Base-by-base conservation (phyloP, 805 yeast species). In the Saturnispora ahearnii region DNA sequence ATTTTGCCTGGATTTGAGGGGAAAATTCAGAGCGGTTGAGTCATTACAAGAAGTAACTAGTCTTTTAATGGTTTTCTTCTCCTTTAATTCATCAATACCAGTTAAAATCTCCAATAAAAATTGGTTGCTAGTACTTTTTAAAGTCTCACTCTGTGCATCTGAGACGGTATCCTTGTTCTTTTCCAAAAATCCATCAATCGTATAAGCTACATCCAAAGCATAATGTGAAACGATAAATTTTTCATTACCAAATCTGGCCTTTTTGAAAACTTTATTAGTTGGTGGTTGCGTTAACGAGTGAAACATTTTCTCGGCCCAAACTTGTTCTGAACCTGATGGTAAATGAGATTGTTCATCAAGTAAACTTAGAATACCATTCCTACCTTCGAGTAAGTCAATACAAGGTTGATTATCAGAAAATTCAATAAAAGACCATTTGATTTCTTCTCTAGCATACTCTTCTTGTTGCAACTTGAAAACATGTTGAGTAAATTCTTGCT, bases 351-450 rank as follows among this genome's bases (percentile, higher is more conserved):
- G 98, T 71, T 91, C 99, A 65, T 91, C 99, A 54, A 91, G 75
- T 52, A 91, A 73, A 0, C 96, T 79, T 55, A 91, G 73, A 44
- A 91, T 82, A 64, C 99, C 99, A 54, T 87, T 67, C 65, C 82
- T 84, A 60, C 80, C 81, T 71, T 91, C 99, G 59, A 91, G 91
- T 59, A 91, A 76, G 57, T 84, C 82, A 59, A 91, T 91, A 69
- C 98, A 93, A 3, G 97, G 96, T 72, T 93, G 97, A 66, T 91
- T 91, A 65, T 91, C 99, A 46, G 93, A 80, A 62, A 88, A 91
- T 61, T 89, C 97, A 59, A 91, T 93, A 61, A 91, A 91, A 7
- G 91, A 84, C 99, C 99, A 91, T 65, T 90, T 93, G 54, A 91
- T 90, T 61, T 89, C 85, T 70, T 91, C 98, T 51, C 77, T 79